A percentile compares a stretch with the other conserved stretches of the same genome.
These are phyloP conservation scores for Penicillium turbatum DNA, from an alignment of 495 filamentous ascomycete genomes.

Conservation along the genomic window DNA sequence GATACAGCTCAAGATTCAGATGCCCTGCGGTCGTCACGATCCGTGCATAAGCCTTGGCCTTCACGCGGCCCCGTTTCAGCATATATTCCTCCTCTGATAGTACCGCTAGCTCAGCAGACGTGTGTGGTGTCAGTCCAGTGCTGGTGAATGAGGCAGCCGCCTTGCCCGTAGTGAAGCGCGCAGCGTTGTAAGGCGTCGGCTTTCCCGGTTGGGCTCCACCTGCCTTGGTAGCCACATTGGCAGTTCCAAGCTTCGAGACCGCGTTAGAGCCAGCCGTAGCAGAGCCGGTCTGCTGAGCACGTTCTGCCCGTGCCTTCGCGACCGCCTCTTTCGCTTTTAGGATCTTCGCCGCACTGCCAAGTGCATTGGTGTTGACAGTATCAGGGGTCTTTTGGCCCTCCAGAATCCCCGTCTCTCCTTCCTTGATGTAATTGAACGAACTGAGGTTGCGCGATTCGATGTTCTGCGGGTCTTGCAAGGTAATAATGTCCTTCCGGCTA, in stretches of 20 bases:
- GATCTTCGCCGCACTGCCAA: constrained; percentile 82
- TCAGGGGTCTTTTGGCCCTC: constrained; percentile 56
- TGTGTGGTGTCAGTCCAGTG: constrained; percentile 90
- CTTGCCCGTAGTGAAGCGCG: constrained; percentile 82
- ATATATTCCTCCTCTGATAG: constrained; percentile 94
- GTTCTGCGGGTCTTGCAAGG: constrained; percentile 94
- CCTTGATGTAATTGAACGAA: constrained; percentile 84
- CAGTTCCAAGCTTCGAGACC: constrained; percentile 36
- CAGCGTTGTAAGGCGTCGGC: constrained; percentile 72
- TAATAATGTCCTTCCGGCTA: constrained; percentile 87
- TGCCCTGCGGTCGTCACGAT: constrained; percentile 79
- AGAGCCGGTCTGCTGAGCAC: constrained; percentile 36
- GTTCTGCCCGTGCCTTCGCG: constrained; percentile 68
- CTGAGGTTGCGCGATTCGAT: constrained; percentile 76
- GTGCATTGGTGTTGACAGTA: constrained; percentile 68
- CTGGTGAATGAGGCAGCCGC: constrained; percentile 94
- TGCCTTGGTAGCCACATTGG: constrained; percentile 19
- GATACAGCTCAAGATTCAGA: constrained; percentile 83
- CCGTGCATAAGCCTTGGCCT: constrained; percentile 83
- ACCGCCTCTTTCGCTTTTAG: constrained; percentile 89
- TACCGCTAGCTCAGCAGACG: constrained; percentile 74
- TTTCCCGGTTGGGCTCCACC: constrained; percentile 30
- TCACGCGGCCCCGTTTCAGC: constrained; percentile 82
- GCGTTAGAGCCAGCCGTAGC: constrained; percentile 27
- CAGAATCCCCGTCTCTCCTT: constrained; percentile 66